A percentile compares a stretch with the other conserved stretches of the same genome.
Conservation (phyloP, 192 early-diverging fungal genomes). For the Spinellus fusiger region DNA sequence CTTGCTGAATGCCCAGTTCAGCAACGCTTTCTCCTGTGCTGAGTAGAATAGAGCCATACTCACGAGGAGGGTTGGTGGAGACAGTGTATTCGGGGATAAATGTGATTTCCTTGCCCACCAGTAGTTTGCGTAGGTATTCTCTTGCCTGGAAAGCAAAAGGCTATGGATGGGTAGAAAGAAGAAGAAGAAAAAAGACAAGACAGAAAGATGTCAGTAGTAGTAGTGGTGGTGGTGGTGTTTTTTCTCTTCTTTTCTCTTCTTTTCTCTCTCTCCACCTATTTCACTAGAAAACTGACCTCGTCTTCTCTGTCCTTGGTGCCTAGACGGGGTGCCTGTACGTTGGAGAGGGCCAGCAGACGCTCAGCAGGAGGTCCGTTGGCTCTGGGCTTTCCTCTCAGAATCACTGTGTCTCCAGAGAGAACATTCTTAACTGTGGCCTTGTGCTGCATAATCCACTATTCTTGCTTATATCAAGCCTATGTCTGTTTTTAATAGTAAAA, state of each 20-base stretch:
- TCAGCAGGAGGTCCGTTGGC: slow-evolving; percentile 81
- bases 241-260: not conserved
- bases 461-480: too few relatives aligned
- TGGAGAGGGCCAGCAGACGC: slow-evolving; percentile 73
- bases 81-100: slow-evolving; percentile 79
- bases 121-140: slow-evolving; percentile 78
- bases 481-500: too few relatives aligned
- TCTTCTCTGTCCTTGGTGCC: slow-evolving; percentile 79
- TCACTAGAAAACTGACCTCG: slow-evolving; percentile 80
- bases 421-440: slow-evolving; percentile 83
- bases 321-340: slow-evolving; percentile 79
- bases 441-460: slow-evolving; percentile 30
- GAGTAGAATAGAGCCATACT: slow-evolving; percentile 54
- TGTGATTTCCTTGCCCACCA: slow-evolving; percentile 85
- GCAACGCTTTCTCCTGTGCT: slow-evolving; percentile 60
- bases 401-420: slow-evolving; percentile 87
- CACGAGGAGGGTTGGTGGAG: slow-evolving; percentile 57
- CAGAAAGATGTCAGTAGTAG: not conserved
- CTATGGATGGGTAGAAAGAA: slow-evolving; percentile 27
- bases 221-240: not conserved
- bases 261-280: too few relatives aligned
- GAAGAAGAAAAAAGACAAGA: not conserved
- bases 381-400: slow-evolving; percentile 76
- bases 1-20: slow-evolving; percentile 67
- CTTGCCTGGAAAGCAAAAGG: slow-evolving; percentile 81